These are phyloP conservation scores for Podila epicladia DNA, from an alignment of 192 early-diverging fungal genomes.

Conservation along the genomic window DNA sequence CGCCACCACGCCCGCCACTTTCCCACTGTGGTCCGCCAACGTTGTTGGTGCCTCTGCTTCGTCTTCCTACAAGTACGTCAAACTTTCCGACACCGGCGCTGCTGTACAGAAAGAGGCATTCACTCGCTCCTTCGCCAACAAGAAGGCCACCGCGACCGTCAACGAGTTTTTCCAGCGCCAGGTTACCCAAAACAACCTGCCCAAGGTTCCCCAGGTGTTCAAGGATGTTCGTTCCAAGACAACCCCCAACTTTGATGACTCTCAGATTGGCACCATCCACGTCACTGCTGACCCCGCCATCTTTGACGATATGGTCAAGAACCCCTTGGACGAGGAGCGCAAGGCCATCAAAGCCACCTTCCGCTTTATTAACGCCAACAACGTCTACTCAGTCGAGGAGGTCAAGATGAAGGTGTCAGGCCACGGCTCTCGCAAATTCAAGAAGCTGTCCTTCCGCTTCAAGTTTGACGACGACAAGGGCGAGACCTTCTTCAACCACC, in stretches of 20 bases:
- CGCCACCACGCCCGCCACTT: slow-evolving; percentile 20
- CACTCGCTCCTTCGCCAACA: slow-evolving; percentile 8
- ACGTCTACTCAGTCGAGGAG: slow-evolving; percentile 13
- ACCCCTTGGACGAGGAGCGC: slow-evolving; percentile 23
- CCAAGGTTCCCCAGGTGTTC: slow-evolving; percentile 24
- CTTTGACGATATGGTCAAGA: slow-evolving; percentile 38
- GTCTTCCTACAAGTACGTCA: slow-evolving; percentile 22
- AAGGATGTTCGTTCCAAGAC: slow-evolving; percentile 2
- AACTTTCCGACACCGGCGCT: slow-evolving; percentile 4
- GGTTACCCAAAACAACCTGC: slow-evolving; percentile 11
- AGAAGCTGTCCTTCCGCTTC: slow-evolving; percentile 51
- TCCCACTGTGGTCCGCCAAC: slow-evolving; percentile 40
- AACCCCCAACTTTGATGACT: slow-evolving; percentile 44
- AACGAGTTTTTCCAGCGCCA: slow-evolving; percentile 32
- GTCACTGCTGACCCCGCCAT: slow-evolving; percentile 25
- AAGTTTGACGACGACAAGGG: slow-evolving; percentile 40
- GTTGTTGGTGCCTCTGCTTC: slow-evolving; percentile 12
- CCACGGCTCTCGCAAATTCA: slow-evolving; percentile 39
- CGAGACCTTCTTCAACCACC: slow-evolving; percentile 43
- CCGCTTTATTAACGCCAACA: slow-evolving; percentile 34
- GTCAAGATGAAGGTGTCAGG: slow-evolving; percentile 56
- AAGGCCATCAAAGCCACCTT: slow-evolving; percentile 29
- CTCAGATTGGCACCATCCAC: slow-evolving; percentile 48
- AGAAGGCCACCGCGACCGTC: slow-evolving; percentile 14
- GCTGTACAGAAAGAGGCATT: slow-evolving; percentile 14